Percentiles rank a stretch among this genome's conserved stretches.
These are phyloP conservation scores for Alternaria metachromatica DNA, from an alignment of 2,329 filamentous ascomycete species.

Conservation along the genomic window DNA sequence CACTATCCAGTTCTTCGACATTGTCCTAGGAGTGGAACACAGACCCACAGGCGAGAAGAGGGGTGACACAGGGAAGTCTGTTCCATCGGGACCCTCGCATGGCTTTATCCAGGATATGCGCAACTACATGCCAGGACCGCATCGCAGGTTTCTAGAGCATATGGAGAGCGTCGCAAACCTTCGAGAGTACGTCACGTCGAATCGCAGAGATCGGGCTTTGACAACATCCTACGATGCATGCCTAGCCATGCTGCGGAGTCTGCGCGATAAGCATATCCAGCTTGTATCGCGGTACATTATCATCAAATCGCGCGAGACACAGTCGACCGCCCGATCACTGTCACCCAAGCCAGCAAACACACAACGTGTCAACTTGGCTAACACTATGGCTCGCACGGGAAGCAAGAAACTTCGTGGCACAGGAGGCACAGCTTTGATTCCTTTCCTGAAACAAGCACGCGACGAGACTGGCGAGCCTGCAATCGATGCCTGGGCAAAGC, in stretches of 20 bases:
- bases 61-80: conserved; percentile 51
- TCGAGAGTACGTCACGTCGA: conserved; percentile 76
- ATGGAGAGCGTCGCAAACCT: conserved; percentile 84
- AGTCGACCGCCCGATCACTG: conserved; percentile 67
- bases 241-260: conserved; percentile 75
- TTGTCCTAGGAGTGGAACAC: conserved; percentile 88
- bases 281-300: conserved; percentile 97
- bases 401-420: conserved; percentile 78
- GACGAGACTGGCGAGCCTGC: conserved; percentile 96
- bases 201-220: conserved; percentile 68
- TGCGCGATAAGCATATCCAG: conserved; percentile 94
- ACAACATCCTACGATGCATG: conserved; percentile 89
- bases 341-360: conserved; percentile 58
- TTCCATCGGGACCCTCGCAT: conserved; percentile 63
- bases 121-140: conserved; percentile 92
- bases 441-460: conserved; percentile 93
- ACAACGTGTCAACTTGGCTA: conserved; percentile 65
- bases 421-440: conserved; percentile 90
- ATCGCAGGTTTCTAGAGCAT: conserved; percentile 86
- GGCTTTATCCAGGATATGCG: conserved; percentile 99
- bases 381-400: conserved; percentile 44
- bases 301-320: conserved; percentile 78
- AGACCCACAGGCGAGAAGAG: conserved; percentile 81
- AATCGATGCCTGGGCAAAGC: conserved; percentile 70
- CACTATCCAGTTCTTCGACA: conserved; percentile 95